phyloP scores from a whole-genome alignment of 2,329 filamentous ascomycete species.

The Xylariaceae sp. region DNA sequence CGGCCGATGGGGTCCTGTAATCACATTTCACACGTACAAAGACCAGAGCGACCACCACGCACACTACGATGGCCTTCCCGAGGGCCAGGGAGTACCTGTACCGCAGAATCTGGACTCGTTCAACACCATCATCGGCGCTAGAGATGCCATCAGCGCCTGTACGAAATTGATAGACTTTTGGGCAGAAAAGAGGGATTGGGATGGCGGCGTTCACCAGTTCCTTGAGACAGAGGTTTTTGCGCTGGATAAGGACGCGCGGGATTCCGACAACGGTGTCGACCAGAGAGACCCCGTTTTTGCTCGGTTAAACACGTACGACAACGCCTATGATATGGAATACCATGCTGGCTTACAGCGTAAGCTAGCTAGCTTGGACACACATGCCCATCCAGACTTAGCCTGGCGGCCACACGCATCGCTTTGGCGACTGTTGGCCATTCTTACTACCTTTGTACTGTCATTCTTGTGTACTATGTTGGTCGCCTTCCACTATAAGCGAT shows the following conservation, averaged over 20 bases:
- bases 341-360: slow-evolving; percentile 2
- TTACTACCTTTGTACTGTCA: neutral
- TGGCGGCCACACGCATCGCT: neutral
- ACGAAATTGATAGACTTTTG: slow-evolving; percentile 6
- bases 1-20: slow-evolving; percentile 4
- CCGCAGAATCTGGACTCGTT: slow-evolving; percentile 5
- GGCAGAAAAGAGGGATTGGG: slow-evolving; percentile 3
- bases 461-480: neutral
- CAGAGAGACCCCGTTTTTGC: slow-evolving; percentile 1
- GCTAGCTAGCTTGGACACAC: slow-evolving; percentile 2
- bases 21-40: slow-evolving; percentile 4
- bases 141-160: slow-evolving; percentile 4
- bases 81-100: neutral
- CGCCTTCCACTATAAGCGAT: neutral
- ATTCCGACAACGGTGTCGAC: slow-evolving; percentile 4
- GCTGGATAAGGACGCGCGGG: slow-evolving; percentile 1
- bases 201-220: neutral
- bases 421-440: neutral
- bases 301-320: neutral
- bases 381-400: neutral
- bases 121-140: slow-evolving; percentile 6
- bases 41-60: neutral
- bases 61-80: slow-evolving; percentile 1
- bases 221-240: slow-evolving; percentile 4
- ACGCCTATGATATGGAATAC: neutral